Conservation (phyloP, 164 flowering plant species). For the Litsea cubeba region DNA sequence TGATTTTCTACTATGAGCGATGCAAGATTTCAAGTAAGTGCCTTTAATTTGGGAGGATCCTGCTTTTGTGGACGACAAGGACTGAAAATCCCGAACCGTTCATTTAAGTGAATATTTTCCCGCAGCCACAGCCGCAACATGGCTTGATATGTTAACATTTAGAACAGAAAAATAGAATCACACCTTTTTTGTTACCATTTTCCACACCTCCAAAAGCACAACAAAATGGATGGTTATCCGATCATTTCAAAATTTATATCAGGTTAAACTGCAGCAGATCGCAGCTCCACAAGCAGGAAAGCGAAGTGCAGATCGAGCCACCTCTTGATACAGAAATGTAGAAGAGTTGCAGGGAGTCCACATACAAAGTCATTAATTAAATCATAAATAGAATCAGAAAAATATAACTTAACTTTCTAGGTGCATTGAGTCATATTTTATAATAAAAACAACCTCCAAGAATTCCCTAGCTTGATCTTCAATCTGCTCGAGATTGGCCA, state of each 20-base stretch:
- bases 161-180: background rate
- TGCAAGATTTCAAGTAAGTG: too few relatives aligned
- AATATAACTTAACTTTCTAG: background rate
- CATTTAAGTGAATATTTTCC: too few relatives aligned
- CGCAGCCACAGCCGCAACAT: too few relatives aligned
- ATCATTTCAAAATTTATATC: background rate
- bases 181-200: background rate
- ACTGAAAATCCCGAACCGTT: too few relatives aligned
- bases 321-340: background rate
- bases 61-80: too few relatives aligned
- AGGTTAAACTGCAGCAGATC: too few relatives aligned
- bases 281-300: background rate
- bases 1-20: too few relatives aligned
- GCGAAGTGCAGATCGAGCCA: background rate
- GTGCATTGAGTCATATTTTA: background rate
- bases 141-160: too few relatives aligned
- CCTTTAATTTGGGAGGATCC: too few relatives aligned
- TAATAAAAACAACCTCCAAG: background rate
- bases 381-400: slow-evolving; percentile 5
- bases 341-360: background rate
- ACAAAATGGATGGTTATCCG: too few relatives aligned
- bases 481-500: slow-evolving; percentile 62
- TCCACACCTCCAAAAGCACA: background rate
- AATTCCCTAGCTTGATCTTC: background rate
- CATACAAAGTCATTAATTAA: background rate